phyloP scores from a whole-genome alignment of 208 protist species.

The Wallacemonas sp. region DNA sequence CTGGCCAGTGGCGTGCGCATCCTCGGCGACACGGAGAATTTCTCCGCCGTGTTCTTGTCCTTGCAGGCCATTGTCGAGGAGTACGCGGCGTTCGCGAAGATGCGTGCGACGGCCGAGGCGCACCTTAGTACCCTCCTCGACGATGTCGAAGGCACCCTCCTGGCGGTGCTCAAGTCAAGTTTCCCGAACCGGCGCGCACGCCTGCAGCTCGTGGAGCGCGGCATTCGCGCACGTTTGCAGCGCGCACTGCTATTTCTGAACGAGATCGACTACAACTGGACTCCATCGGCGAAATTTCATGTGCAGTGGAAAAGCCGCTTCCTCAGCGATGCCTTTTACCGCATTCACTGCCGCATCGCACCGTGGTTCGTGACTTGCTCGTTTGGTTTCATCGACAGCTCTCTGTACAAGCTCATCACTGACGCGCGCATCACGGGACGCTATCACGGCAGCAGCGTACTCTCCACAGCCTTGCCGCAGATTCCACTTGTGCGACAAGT shows the following conservation, averaged over 20 bases:
- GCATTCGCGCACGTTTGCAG: slow-evolving; percentile 55
- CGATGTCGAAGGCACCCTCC: slow-evolving; percentile 47
- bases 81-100: slow-evolving; percentile 57
- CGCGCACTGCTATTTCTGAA: slow-evolving; percentile 64
- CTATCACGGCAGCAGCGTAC: neutral
- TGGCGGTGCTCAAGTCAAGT: slow-evolving; percentile 23
- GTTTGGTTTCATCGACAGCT: slow-evolving; percentile 80
- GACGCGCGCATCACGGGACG: slow-evolving; percentile 30
- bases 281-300: slow-evolving; percentile 64
- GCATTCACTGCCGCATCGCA: slow-evolving; percentile 59
- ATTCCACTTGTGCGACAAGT: slow-evolving; percentile 48
- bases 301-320: slow-evolving; percentile 71
- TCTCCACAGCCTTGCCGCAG: slow-evolving; percentile 14
- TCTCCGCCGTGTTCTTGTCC: slow-evolving; percentile 63
- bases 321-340: slow-evolving; percentile 50
- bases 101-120: slow-evolving; percentile 42
- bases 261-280: slow-evolving; percentile 82
- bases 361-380: slow-evolving; percentile 51
- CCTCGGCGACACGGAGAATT: slow-evolving; percentile 65
- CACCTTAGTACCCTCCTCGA: slow-evolving; percentile 47
- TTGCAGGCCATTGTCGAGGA: slow-evolving; percentile 59
- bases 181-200: slow-evolving; percentile 61
- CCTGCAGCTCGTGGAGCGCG: slow-evolving; percentile 43
- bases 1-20: slow-evolving; percentile 75
- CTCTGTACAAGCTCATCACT: slow-evolving; percentile 54